A percentile compares a stretch with the other conserved stretches of the same genome.
phyloP scores from a whole-genome alignment of 139 green algal genomes.

The Gonium pectorale region DNA sequence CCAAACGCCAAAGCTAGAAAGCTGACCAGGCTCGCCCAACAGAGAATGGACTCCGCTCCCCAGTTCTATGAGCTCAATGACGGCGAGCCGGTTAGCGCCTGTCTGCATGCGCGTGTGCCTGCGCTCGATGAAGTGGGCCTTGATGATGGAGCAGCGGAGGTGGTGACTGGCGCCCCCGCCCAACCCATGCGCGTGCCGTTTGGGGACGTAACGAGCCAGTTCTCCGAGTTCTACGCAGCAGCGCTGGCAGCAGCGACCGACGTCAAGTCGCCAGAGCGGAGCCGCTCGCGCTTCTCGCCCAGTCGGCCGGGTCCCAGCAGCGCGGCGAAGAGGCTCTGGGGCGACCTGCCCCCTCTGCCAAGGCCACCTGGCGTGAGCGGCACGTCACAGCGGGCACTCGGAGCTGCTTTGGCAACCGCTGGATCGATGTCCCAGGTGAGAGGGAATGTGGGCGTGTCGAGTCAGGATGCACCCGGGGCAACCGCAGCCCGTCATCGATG shows the following conservation, averaged over 20 bases:
- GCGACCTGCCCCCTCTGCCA: neutral
- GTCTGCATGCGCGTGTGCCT: neutral
- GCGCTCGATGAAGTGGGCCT: neutral
- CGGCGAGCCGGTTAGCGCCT: neutral
- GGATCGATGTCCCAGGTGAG: too few relatives aligned
- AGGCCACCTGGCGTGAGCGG: neutral
- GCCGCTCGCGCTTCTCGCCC: neutral
- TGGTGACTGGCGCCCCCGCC: neutral
- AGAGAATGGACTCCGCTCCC: too few relatives aligned
- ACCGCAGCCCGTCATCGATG: too few relatives aligned
- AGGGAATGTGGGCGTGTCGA: too few relatives aligned
- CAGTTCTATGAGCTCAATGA: conserved; percentile 29
- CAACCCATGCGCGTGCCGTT: neutral
- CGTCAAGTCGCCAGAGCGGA: conserved; percentile 3
- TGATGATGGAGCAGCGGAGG: neutral
- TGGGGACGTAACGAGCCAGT: neutral
- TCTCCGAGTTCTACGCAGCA: conserved; percentile 15
- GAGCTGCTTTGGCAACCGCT: too few relatives aligned
- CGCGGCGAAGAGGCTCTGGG: neutral
- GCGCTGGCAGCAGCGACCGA: neutral
- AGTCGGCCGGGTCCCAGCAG: neutral
- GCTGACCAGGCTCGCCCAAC: too few relatives aligned
- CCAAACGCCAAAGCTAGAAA: too few relatives aligned
- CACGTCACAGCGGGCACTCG: neutral
- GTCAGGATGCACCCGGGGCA: too few relatives aligned